Evolutionary conservation across 768 basidiomycete genomes (phyloP).

Genomic region (Tylopilus cervinicoccineus): DNA sequence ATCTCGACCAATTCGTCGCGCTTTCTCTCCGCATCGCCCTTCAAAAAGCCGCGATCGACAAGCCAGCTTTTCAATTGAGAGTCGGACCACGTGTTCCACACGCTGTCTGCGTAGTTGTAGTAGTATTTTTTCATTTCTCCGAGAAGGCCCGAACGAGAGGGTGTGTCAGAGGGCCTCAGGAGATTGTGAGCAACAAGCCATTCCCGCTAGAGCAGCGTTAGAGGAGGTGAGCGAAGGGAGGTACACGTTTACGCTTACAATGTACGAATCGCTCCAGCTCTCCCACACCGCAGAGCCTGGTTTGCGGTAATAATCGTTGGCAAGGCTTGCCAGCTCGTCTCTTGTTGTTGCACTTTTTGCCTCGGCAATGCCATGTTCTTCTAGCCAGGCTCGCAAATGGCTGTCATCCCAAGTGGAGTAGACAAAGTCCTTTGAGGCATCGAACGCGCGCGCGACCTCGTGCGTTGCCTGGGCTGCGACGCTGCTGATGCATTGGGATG

Average conservation of each 20-base stretch:
- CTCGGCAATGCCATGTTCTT: constrained; percentile 68
- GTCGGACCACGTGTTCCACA: constrained; percentile 73
- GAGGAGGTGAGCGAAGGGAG: neutral
- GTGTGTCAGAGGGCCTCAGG: constrained; percentile 55
- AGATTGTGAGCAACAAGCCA: constrained; percentile 84
- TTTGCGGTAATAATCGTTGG: constrained; percentile 64
- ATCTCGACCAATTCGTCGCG: constrained; percentile 78
- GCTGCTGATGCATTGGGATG: constrained; percentile 39
- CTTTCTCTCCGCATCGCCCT: constrained; percentile 59
- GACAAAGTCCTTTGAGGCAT: constrained; percentile 80
- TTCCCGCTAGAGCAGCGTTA: constrained; percentile 46
- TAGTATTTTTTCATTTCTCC: constrained; percentile 77
- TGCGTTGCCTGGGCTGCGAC: constrained; percentile 51
- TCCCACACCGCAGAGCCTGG: constrained; percentile 68
- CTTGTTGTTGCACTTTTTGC: constrained; percentile 51
- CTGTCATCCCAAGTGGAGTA: constrained; percentile 90
- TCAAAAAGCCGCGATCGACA: constrained; percentile 66
- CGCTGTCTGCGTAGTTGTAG: constrained; percentile 51
- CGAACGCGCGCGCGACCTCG: constrained; percentile 47
- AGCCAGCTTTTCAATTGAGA: constrained; percentile 77
- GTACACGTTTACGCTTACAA: constrained; percentile 42
- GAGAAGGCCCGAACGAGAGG: constrained; percentile 51
- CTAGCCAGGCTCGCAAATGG: constrained; percentile 65
- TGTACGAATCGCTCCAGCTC: constrained; percentile 82
- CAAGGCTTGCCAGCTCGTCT: constrained; percentile 63